Evolutionary conservation across 371 early-diverging fungal genomes (phyloP), one percentile per base, ranked within the genome.

Genomic region (Batrachochytrium dendrobatidis): DNA sequence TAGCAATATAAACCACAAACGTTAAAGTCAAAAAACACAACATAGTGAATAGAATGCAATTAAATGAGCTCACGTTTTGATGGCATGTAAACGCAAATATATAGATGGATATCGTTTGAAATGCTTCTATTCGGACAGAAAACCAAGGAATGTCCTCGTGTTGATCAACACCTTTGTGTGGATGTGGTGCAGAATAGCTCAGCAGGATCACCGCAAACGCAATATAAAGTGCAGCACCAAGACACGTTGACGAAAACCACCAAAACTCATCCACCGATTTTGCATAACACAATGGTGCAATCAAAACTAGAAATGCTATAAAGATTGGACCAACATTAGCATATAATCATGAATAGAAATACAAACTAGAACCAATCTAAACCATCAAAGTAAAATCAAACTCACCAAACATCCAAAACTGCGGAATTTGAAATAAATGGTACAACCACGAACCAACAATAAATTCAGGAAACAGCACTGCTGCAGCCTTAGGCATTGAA

Each of bases 11-110:
- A 39, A 39, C 39, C 12, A 39, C 15, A 39, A 12, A n/a, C 39
- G 46, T 45, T 20, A 3, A 5, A 3, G 46, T 5, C 24, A 5
- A 24, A 20, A 45, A 26, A 26, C 46, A 5, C 20, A 20, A 45
- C 24, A 7, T 20, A 48, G 30, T 3, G 6, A 44, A 34, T 8
- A 25, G 12, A 50, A 32, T 29, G 20, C n/a, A 15, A 46, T 3
- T n/a, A n/a, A 34, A n/a, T 7, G 39, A 7, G 35, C 50, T 56
- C 52, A 67, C 66, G 65, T 83, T 84, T 59, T 79, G 80, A 57
- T 84, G 84, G 66, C 84, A 84, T 1, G 83, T 81, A 58, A 82
- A 84, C 5, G 77, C 68, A 65, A 82, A 84, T n/a, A 84, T 67
- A 65, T 80, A 79, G 52, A 77, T 76, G 34, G 79, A 74, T 0